Base-by-base conservation (phyloP, 176 grass and related monocot genomes). In the Dendrocalamus sinicus region DNA sequence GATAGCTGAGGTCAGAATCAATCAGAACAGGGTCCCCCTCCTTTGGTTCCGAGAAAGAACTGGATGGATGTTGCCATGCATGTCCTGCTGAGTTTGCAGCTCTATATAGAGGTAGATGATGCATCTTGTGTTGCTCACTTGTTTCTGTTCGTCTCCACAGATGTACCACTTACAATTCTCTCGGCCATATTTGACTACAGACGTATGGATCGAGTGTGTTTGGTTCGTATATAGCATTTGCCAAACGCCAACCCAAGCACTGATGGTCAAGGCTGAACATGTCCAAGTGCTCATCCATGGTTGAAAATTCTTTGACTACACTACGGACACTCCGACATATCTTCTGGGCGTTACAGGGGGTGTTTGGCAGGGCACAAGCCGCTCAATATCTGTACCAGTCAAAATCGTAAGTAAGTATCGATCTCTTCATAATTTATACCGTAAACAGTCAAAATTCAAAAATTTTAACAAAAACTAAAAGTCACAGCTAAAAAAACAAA, bases 1-100 rank as follows among this genome's bases (percentile, higher is more conserved):
- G 35, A 61, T 90, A 91, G 89, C 17, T 80, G 81, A 84, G 70
- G 13, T 88, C 89, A 88, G 84, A 51, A 83, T 90, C 67, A 87
- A 79, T 90, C 53, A 55, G 70, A 57, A 90, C 71, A 62, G 57
- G 57, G 46, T 35, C 0, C 7, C 0, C 14, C 61, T 37, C 44
- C 13, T 44, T 66, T n/a, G 54, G 39, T 86, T 83, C 73, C 58
- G 50, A 67, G 84, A 87, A 58, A 87, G 74, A 83, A 74, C 59
- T 52, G 52, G 73, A 65, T 89, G 84, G 41, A 46, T 71, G 78
- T 65, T 72, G 68, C 37, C 40, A 37, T 84, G 82, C 51, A 70
- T 78, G 59, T 75, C 61, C 48, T 52, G 15, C 74, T 58, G 85
- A 87, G 84, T 46, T 90, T 90, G 72, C 58, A 73, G 39, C 24